Evolutionary conservation across 306 rosid genomes (phyloP).

Genomic region (Quercus robur): DNA sequence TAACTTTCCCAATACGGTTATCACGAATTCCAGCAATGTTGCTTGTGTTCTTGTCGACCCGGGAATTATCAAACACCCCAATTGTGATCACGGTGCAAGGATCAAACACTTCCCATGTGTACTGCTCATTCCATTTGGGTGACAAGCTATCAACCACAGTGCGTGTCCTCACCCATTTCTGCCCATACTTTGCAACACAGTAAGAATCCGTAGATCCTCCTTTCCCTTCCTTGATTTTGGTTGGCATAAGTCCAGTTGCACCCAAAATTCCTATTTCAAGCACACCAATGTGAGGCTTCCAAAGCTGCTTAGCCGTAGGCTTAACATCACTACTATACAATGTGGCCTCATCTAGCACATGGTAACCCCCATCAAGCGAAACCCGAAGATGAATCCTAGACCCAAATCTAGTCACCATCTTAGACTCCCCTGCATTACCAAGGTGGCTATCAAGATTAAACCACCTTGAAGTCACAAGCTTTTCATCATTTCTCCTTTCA

Average conservation of each 20-base stretch:
- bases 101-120: conserved; percentile 66
- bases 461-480: conserved; percentile 55
- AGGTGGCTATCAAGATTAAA: conserved; percentile 45
- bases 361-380: conserved; percentile 67
- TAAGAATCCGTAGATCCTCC: conserved; percentile 55
- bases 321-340: conserved; percentile 57
- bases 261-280: conserved; percentile 65
- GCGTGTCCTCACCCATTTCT: conserved; percentile 60
- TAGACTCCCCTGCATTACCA: conserved; percentile 26
- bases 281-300: conserved; percentile 67
- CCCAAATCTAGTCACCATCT: conserved; percentile 47
- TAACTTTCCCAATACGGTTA: conserved; percentile 52
- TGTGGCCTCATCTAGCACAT: conserved; percentile 66
- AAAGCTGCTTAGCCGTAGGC: conserved; percentile 55
- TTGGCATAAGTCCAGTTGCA: conserved; percentile 62
- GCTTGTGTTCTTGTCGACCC: conserved; percentile 33
- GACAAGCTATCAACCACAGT: conserved; percentile 55
- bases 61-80: conserved; percentile 58
- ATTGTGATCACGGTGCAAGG: conserved; percentile 57
- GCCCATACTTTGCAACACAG: conserved; percentile 62
- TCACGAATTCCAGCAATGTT: conserved; percentile 28
- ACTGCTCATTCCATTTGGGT: conserved; percentile 70
- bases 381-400: conserved; percentile 51
- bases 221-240: conserved; percentile 56
- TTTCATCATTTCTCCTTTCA: conserved; percentile 49